Evolutionary conservation across 228 moss, liverwort and hornwort genomes (phyloP), one percentile per base, ranked within the genome.

Genomic region (Sphagnum fallax): DNA sequence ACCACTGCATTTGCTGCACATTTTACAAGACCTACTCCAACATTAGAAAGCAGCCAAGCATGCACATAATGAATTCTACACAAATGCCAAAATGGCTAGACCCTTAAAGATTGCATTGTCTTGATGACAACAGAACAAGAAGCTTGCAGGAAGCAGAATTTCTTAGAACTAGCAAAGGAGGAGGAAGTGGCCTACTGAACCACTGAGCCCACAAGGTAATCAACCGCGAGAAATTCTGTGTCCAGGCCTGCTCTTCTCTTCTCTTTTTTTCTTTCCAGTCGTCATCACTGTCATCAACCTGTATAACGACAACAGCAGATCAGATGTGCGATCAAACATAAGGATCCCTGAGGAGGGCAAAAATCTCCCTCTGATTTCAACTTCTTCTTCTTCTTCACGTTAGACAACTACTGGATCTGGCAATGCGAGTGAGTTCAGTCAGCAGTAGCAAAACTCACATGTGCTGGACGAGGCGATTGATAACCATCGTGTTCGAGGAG

Each of bases 141-240:
- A 15, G 59, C 11, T 60, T 15, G 11, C 15, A 60, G 11, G 47
- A 67, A 32, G 67, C 6, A 63, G 7, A 10, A 71, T 52, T 49
- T 62, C 50, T 53, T 55, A 14, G 53, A 76, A 70, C 7, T 61
- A 61, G 61, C 61, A 65, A 50, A 55, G 69, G 67, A 67, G 32
- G 32, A 32, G 32, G 32, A 32, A 32, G 32, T 32, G 32, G 32
- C 84, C 80, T 82, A 88, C 88, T 84, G 73, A 88, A 88, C 82
- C 84, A 88, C 81, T 88, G 88, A 64, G 88, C 82, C 88, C 88
- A 88, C 74, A 84, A 82, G 48, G 66, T 79, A 65, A 88, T 62
- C 72, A 88, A 80, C 47, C 88, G 81, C 68, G 88, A 88, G 81
- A 88, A 88, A 71, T 84, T 88, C 71, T 78, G 84, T 68, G 84